Evolutionary conservation across 83 land plant species (phyloP).

Genomic region (Diphasiastrum complanatum): DNA sequence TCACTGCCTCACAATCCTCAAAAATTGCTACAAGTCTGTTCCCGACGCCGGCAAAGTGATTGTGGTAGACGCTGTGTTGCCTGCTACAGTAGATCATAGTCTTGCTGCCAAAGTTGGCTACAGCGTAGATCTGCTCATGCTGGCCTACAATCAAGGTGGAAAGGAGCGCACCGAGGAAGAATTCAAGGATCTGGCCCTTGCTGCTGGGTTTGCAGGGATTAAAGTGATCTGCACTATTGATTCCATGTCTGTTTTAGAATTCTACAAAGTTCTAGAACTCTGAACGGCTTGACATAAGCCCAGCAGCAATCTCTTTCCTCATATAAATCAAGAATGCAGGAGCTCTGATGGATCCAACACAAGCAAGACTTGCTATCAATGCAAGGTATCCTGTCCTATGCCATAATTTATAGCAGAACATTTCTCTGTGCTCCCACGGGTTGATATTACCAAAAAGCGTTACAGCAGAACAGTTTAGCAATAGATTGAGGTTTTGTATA

Average conservation of each 20-base stretch:
- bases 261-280: too few species aligned
- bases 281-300: too few species aligned
- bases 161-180: conserved; percentile 45
- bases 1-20: conserved; percentile 3
- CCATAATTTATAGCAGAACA: too few species aligned
- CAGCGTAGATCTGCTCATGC: conserved; percentile 37
- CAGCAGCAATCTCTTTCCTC: too few species aligned
- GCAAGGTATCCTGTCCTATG: too few species aligned
- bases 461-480: too few species aligned
- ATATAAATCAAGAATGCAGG: too few species aligned
- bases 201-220: conserved; percentile 35
- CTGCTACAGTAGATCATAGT: conserved; percentile 12
- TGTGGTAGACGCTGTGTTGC: conserved; percentile 35
- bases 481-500: too few species aligned
- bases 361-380: too few species aligned
- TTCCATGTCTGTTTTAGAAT: conserved; percentile 8
- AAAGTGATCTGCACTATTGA: conserved; percentile 8
- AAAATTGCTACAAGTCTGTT: conserved; percentile 6
- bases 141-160: conserved; percentile 35
- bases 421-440: too few species aligned
- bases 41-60: conserved; percentile 45
- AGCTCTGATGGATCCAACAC: too few species aligned
- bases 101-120: conserved; percentile 1
- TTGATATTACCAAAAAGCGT: too few species aligned
- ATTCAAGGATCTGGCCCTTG: conserved; percentile 24